A percentile compares a stretch with the other conserved stretches of the same genome.
These are phyloP conservation scores for Sphagnum fallax DNA, from an alignment of 228 moss, liverwort and hornwort genomes.

Conservation along the genomic window DNA sequence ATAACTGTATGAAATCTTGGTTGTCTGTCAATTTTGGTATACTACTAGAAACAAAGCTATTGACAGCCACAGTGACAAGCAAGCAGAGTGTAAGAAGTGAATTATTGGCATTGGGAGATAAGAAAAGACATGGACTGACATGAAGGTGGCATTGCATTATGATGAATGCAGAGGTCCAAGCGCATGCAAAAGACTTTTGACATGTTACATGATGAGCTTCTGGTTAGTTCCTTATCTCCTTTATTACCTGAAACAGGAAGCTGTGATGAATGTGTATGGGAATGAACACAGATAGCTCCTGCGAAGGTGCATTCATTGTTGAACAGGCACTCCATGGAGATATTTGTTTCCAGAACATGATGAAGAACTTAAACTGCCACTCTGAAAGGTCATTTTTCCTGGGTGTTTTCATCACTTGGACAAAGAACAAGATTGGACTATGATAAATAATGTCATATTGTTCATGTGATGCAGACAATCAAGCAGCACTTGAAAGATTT, in stretches of 20 bases:
- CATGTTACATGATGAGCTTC: constrained; percentile 72
- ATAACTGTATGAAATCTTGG: background rate
- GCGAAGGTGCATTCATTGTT: background rate
- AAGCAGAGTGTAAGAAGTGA: background rate
- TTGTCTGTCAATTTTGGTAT: background rate
- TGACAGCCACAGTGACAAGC: background rate
- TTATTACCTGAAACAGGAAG: background rate
- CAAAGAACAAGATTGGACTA: background rate
- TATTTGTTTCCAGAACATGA: background rate
- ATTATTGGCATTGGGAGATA: constrained; percentile 14
- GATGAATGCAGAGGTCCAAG: constrained; percentile 52
- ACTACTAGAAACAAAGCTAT: background rate
- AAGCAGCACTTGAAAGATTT: constrained; percentile 69
- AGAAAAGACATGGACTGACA: constrained; percentile 15
- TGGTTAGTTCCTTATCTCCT: constrained; percentile 25
- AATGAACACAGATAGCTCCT: background rate
- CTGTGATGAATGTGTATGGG: background rate
- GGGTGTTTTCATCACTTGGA: background rate
- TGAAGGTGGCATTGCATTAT: background rate
- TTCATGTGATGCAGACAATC: constrained; percentile 49
- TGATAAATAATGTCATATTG: background rate
- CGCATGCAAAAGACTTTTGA: constrained; percentile 76
- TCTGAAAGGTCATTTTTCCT: background rate
- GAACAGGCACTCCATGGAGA: background rate
- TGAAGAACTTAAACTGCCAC: background rate